Conservation (phyloP, 1,284 basidiomycete genomes). For the Tetrapyrgos nigripes region DNA sequence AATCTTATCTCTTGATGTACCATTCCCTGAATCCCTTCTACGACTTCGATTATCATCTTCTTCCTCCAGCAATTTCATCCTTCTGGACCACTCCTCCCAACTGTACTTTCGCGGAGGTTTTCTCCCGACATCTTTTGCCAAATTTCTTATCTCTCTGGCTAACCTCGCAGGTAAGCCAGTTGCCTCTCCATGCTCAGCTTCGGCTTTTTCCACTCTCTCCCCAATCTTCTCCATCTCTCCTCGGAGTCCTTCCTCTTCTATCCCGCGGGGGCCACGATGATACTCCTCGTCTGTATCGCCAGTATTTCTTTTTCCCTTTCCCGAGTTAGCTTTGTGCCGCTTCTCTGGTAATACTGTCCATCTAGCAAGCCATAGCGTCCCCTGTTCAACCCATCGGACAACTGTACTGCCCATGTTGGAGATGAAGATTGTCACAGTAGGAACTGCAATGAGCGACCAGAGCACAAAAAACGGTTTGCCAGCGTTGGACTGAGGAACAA, state of each 20-base stretch:
- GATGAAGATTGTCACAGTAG: slow-evolving; percentile 45
- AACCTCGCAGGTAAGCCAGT: slow-evolving; percentile 33
- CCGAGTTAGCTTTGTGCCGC: not conserved
- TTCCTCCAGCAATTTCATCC: slow-evolving; percentile 32
- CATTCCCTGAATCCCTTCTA: too few species aligned
- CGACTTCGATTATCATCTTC: slow-evolving; percentile 9
- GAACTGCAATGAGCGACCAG: slow-evolving; percentile 46
- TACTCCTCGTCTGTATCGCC: slow-evolving; percentile 3
- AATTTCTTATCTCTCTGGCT: slow-evolving; percentile 32
- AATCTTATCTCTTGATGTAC: too few species aligned
- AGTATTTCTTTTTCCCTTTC: slow-evolving; percentile 4
- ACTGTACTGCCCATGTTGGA: slow-evolving; percentile 44
- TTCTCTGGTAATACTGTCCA: slow-evolving; percentile 36
- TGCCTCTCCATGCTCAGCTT: slow-evolving; percentile 26
- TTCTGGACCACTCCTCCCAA: slow-evolving; percentile 42
- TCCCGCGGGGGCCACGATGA: not conserved
- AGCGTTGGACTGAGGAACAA: slow-evolving; percentile 37
- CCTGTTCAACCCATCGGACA: slow-evolving; percentile 34
- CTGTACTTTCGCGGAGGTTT: slow-evolving; percentile 33
- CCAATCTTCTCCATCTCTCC: slow-evolving; percentile 34
- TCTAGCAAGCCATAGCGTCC: slow-evolving; percentile 33
- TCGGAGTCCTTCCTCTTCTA: slow-evolving; percentile 13
- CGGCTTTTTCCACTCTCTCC: slow-evolving; percentile 29
- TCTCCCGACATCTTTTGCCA: slow-evolving; percentile 34
- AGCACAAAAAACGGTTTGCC: slow-evolving; percentile 47